Base-by-base conservation (phyloP, 1,139 yeast genomes). In the Taphrina pruni region DNA sequence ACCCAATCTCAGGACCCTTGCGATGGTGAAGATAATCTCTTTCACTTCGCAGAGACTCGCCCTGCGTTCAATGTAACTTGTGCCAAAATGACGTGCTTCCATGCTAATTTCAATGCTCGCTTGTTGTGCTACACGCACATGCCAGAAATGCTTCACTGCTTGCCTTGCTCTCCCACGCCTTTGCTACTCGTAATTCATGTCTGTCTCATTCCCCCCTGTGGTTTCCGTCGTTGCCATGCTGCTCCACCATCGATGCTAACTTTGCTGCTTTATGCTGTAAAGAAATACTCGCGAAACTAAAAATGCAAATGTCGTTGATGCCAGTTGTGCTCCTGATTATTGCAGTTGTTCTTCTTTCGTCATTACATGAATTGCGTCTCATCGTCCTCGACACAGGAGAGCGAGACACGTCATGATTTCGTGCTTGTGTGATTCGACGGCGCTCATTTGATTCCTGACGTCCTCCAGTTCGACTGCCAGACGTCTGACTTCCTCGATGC, bases 401-500 rank as follows among this genome's bases (percentile, higher is more conserved):
- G 50, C 54, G 43, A 58, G 21, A n/a, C 54, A 43, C 12, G 11
- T 43, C 62, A 58, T 58, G 39, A 58, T 58, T 17, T 58, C 35
- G 54, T 43, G 51, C 17, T 58, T 58, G 43, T 46, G 48, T 8
- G n/a, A 26, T 32, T 58, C 62, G 54, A 58, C 62, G 1, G 51
- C 26, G 52, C 54, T 32, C 62, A 58, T 58, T 14, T 58, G 54
- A n/a, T 2, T 9, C 14, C 52, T 21, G 38, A 58, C 62, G 26
- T 39, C 46, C 43, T 58, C 62, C 26, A 58, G 54, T 32, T 58
- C 54, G 7, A 45, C 54, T 14, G 26, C 39, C n/a, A 58, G 43
- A 9, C 38, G 60, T 41, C 50, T 21, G 36, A n/a, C 38, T 46
- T 58, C 62, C 17, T 45, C 41, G 21, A 12, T 17, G 62, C 41